phyloP scores from a whole-genome alignment of 1,284 basidiomycete genomes.

The Pyrrhoderma noxium region DNA sequence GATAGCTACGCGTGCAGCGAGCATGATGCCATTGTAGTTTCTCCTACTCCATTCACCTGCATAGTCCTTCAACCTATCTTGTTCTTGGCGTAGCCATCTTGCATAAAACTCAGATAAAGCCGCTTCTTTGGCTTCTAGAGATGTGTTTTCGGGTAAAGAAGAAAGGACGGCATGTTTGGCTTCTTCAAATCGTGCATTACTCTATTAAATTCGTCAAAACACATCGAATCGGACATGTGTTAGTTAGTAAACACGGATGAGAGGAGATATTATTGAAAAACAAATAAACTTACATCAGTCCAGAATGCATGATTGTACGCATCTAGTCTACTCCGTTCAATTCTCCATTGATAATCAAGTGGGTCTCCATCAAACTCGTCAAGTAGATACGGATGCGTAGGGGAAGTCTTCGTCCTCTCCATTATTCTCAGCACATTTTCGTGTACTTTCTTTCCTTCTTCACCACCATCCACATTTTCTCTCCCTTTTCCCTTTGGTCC shows the following conservation, averaged over 20 bases:
- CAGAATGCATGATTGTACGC: constrained; percentile 68
- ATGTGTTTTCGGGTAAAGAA: constrained; percentile 45
- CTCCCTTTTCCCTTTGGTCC: neutral
- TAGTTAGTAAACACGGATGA: neutral
- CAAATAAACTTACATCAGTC: constrained; percentile 51
- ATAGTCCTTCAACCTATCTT: constrained; percentile 46
- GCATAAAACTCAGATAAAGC: constrained; percentile 64
- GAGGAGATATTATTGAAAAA: neutral
- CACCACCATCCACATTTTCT: neutral
- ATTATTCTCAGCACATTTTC: constrained; percentile 12
- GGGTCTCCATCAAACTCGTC: constrained; percentile 47
- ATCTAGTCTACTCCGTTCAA: constrained; percentile 62
- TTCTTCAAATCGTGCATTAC: constrained; percentile 63
- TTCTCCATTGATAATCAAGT: constrained; percentile 57
- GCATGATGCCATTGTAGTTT: constrained; percentile 45
- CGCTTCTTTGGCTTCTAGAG: constrained; percentile 48
- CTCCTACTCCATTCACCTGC: constrained; percentile 55
- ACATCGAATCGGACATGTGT: neutral
- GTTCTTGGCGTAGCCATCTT: constrained; percentile 65
- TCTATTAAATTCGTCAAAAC: constrained; percentile 35
- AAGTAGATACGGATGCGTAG: constrained; percentile 64
- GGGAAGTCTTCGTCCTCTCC: constrained; percentile 3
- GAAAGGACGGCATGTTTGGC: constrained; percentile 51
- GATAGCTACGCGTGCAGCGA: constrained; percentile 45
- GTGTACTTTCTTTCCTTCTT: neutral